Percentiles rank a stretch among this genome's conserved stretches.
Evolutionary conservation across 164 flowering plant species (phyloP).

Genomic region (Vitis rotundifolia): DNA sequence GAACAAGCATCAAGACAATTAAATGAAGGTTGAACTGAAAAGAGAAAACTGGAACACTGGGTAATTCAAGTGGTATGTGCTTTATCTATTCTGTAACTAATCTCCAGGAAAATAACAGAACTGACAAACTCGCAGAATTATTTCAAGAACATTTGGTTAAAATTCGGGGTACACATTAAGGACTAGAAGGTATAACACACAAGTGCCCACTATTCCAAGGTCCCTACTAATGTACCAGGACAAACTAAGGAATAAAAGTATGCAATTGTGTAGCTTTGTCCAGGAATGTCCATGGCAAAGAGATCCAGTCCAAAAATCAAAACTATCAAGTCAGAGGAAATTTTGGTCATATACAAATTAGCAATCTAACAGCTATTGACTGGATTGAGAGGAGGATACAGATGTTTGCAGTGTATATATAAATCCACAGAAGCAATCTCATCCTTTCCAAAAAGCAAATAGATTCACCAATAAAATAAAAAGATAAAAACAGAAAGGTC

Average conservation of each 20-base stretch:
- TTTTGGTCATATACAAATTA: neutral
- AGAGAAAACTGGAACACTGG: neutral
- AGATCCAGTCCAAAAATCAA: neutral
- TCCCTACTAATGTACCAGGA: too few relatives aligned
- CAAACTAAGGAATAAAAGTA: too few relatives aligned
- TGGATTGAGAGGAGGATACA: neutral
- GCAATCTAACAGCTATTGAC: neutral
- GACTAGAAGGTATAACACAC: too few relatives aligned
- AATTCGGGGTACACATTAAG: too few relatives aligned
- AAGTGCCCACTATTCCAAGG: too few relatives aligned
- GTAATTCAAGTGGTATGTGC: neutral
- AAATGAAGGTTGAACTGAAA: neutral
- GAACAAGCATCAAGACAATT: slow-evolving; percentile 26
- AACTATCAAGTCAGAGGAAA: neutral
- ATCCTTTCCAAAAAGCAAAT: too few relatives aligned
- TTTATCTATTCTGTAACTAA: neutral
- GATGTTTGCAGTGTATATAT: too few relatives aligned
- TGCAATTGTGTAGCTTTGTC: too few relatives aligned
- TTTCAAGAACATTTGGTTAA: neutral
- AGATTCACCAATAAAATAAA: too few relatives aligned
- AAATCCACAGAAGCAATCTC: too few relatives aligned
- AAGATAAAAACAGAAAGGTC: too few relatives aligned
- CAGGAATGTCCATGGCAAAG: too few relatives aligned
- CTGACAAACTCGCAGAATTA: neutral
- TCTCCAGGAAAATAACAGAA: neutral